phyloP scores from a whole-genome alignment of 139 green algal genomes.

The Bryopsis sp. region DNA sequence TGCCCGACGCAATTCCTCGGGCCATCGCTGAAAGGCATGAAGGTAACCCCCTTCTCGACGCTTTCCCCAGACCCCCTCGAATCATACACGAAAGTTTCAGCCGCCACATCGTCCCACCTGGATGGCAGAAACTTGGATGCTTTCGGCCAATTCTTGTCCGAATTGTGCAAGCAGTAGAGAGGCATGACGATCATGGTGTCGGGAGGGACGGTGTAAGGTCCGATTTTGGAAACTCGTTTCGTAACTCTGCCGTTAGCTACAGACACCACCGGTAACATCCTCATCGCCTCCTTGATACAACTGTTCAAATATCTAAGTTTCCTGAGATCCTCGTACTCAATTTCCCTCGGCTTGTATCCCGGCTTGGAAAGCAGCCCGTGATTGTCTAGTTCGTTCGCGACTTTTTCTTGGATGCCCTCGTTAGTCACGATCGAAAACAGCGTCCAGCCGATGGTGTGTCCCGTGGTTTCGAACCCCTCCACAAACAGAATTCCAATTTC shows the following conservation, averaged over 20 bases:
- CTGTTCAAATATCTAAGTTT: slow-evolving; percentile 14
- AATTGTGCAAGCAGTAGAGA: slow-evolving; percentile 44
- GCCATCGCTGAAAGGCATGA: slow-evolving; percentile 45
- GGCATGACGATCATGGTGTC: slow-evolving; percentile 26
- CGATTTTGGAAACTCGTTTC: not conserved
- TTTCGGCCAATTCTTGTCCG: slow-evolving; percentile 27
- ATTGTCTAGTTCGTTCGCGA: slow-evolving; percentile 34
- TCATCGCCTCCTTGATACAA: slow-evolving; percentile 37
- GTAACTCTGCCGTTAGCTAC: slow-evolving; percentile 18
- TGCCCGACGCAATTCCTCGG: slow-evolving; percentile 56
- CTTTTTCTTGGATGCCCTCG: slow-evolving; percentile 26
- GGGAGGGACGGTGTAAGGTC: not conserved
- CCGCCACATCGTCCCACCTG: slow-evolving; percentile 39
- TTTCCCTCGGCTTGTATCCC: slow-evolving; percentile 10
- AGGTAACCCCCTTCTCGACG: slow-evolving; percentile 26
- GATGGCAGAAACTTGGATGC: slow-evolving; percentile 36
- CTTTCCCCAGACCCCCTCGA: not conserved
- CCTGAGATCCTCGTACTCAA: slow-evolving; percentile 23
- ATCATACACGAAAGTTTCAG: slow-evolving; percentile 36
- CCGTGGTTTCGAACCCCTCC: slow-evolving; percentile 54
- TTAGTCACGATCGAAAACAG: slow-evolving; percentile 39
- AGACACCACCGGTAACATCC: slow-evolving; percentile 41
- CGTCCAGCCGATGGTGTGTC: slow-evolving; percentile 55
- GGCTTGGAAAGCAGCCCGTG: slow-evolving; percentile 34
- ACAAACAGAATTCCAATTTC: slow-evolving; percentile 57